phyloP scores from a whole-genome alignment of 768 basidiomycete genomes.

The Cyclocybe cylindracea region DNA sequence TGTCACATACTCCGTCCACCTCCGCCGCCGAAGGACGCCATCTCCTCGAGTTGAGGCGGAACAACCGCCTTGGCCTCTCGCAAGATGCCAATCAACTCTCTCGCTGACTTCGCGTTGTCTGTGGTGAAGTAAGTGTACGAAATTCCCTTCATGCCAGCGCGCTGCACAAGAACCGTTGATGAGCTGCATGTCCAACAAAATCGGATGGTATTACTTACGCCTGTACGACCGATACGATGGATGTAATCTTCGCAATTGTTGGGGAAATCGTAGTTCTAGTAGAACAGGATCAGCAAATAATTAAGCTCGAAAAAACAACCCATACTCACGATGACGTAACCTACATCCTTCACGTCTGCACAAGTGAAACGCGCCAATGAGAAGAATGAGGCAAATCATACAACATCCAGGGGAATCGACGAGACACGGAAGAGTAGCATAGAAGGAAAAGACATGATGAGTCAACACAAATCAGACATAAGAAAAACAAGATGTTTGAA shows the following conservation, averaged over 20 bases:
- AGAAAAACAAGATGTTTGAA: constrained; percentile 53
- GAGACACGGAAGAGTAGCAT: constrained; percentile 9
- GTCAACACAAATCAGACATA: constrained; percentile 43
- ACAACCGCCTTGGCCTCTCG: constrained; percentile 84
- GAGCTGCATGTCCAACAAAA: background rate
- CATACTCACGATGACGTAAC: constrained; percentile 87
- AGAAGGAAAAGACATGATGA: constrained; percentile 36
- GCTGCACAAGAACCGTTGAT: constrained; percentile 45
- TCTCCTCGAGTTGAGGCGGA: constrained; percentile 90
- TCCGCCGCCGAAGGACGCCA: constrained; percentile 85
- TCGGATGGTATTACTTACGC: constrained; percentile 47
- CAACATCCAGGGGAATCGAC: constrained; percentile 20
- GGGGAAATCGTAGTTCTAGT: constrained; percentile 94
- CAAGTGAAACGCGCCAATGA: constrained; percentile 30
- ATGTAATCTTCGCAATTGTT: constrained; percentile 99
- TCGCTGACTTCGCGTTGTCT: constrained; percentile 92
- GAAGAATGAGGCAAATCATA: constrained; percentile 21
- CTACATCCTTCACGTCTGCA: constrained; percentile 98
- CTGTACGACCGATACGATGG: constrained; percentile 98
- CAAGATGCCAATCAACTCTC: constrained; percentile 86
- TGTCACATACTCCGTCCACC: constrained; percentile 64
- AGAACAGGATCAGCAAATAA: constrained; percentile 8
- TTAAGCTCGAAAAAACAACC: constrained; percentile 1
- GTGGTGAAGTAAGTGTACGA: constrained; percentile 98
- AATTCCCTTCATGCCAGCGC: constrained; percentile 88